A percentile compares a stretch with the other conserved stretches of the same genome.
Evolutionary conservation across 495 filamentous ascomycete species (phyloP).

Genomic region (Neurospora sp.): DNA sequence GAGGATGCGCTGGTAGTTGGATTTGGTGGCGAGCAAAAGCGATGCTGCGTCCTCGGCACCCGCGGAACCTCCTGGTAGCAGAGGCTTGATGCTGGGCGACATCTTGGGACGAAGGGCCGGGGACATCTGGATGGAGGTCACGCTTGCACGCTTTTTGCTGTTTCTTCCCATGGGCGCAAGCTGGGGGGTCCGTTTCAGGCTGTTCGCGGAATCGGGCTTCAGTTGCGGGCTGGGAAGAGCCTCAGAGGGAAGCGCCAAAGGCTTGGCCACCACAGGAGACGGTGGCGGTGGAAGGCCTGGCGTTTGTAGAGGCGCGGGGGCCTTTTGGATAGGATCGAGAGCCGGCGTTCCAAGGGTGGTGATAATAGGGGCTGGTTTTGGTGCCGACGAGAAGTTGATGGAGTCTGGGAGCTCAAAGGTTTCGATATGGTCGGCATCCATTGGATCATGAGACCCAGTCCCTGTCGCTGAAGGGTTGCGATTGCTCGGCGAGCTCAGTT

Average conservation of each 20-base stretch:
- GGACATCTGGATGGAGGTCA: slow-evolving; percentile 62
- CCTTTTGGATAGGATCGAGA: slow-evolving; percentile 3
- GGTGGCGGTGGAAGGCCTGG: slow-evolving; percentile 34
- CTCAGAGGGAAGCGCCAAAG: slow-evolving; percentile 28
- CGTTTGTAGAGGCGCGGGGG: slow-evolving; percentile 16
- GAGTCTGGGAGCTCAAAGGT: slow-evolving; percentile 57
- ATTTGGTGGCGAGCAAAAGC: slow-evolving; percentile 80
- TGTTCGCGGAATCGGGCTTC: slow-evolving; percentile 24
- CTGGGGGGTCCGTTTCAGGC: slow-evolving; percentile 35
- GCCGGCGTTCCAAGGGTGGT: slow-evolving; percentile 27
- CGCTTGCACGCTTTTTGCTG: slow-evolving; percentile 64
- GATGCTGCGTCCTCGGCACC: slow-evolving; percentile 61
- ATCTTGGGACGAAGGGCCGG: slow-evolving; percentile 88
- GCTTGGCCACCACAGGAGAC: slow-evolving; percentile 34
- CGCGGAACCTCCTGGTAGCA: slow-evolving; percentile 56
- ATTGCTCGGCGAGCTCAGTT: slow-evolving; percentile 36
- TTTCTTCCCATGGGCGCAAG: slow-evolving; percentile 25
- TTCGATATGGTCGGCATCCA: slow-evolving; percentile 53
- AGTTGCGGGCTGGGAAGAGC: slow-evolving; percentile 46
- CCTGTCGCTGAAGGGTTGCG: slow-evolving; percentile 17
- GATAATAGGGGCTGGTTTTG: slow-evolving; percentile 36
- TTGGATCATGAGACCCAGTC: slow-evolving; percentile 24
- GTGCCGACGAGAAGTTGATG: slow-evolving; percentile 35
- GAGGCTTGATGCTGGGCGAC: slow-evolving; percentile 85
- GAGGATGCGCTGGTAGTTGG: slow-evolving; percentile 95